Evolutionary conservation across 2,329 filamentous ascomycete genomes (phyloP), one percentile per base, ranked within the genome.

Genomic region (Cladophialophora carrionii): DNA sequence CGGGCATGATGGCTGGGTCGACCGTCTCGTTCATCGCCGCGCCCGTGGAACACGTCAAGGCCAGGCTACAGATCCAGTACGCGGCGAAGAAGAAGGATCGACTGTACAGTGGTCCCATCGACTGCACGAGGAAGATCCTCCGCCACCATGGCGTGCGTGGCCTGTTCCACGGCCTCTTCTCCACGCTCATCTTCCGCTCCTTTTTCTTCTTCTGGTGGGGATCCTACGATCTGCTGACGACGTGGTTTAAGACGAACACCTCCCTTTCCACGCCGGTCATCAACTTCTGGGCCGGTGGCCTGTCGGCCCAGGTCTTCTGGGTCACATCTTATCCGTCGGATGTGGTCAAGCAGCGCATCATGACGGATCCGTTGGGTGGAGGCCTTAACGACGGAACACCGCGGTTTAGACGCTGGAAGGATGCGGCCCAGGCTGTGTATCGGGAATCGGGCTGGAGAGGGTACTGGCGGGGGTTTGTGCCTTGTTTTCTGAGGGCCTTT

Each of bases 181-280:
- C 95, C 1, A 98, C 95, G 0, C 81, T 98, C 56, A 78, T 98
- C 55, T 98, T 98, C 81, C 86, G 95, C 20, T 87, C 88, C 14
- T 96, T 94, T 80, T 99, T 99, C 83, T 97, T 96, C 84, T 95
- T 89, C 81, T 98, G 93, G 93, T 99, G 95, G 95, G 88, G 88
- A n/a, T 90, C 88, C 66, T 99, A 99, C 80, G 94, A 97, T 73
- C 72, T 96, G 32, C 84, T 98, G 71, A 90, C 91, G 4, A 83
- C 86, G 24, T 79, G 83, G 65, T 81, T 98, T 74, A 81, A 85
- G 61, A 78, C 85, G 20, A 81, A 87, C 72, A 96, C 93, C 2
- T 78, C 72, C 12, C 80, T 97, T 61, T 90, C 90, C 61, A 86
- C 87, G 0, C 92, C 95, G 0, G 88, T 88, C 0, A 84, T 98